Evolutionary conservation across 805 yeast species (phyloP), one percentile per base, ranked within the genome.

Genomic region (Saccharomycopsis fermentans): DNA sequence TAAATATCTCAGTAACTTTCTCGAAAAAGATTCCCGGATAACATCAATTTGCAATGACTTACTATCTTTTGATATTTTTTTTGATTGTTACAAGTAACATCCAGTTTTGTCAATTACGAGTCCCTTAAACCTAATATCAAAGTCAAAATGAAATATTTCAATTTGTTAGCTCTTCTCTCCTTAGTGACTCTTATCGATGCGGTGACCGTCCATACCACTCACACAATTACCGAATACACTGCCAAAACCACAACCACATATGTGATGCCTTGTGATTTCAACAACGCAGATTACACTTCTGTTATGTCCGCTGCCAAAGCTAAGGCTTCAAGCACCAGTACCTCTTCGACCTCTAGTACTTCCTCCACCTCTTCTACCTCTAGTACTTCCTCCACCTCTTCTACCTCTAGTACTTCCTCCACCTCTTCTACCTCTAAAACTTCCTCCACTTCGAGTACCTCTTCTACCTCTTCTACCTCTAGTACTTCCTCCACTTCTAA

Each of bases 271-370:
- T 58, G 60, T 58, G 39, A 26, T 29, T 52, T 52, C 27, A 52
- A 27, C 27, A 56, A 51, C 21, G 26, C 55, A 40, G 55, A 51
- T 9, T 57, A 51, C 17, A 50, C 58, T 14, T 40, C 51, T n/a
- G 36, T 34, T 6, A 36, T 53, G 56, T 14, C 47, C 24, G 26
- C 56, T 17, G 24, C 53, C 19, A 53, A 24, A 34, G 17, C 50
- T 2, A n/a, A 34, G 8, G 29, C 8, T 12, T 32, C 54, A 1
- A n/a, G 35, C 35, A 14, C 52, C 8, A 55, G 37, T 27, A 5
- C 32, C 8, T 27, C 34, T 24, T 16, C 52, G 24, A 55, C 39
- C 43, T 19, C 58, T 14, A 17, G n/a, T 14, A 35, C 14, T n/a
- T 19, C 48, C 3, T 43, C 57, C 12, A 39, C 53, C 12, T 55